These are phyloP conservation scores for Penstemon barbatus DNA, from an alignment of 257 asterid genomes.

Conservation along the genomic window DNA sequence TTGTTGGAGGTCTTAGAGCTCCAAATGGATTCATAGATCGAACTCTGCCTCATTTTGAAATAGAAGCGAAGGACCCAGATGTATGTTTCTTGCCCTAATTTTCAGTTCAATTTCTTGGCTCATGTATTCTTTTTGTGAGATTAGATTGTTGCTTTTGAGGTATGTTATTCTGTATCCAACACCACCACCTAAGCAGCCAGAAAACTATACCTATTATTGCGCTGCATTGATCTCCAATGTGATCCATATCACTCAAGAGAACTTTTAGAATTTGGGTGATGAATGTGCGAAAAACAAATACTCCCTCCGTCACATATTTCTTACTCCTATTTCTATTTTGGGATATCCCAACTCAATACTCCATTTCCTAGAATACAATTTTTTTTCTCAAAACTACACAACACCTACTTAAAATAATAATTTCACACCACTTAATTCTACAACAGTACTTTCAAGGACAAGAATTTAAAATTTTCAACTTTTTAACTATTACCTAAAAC, in stretches of 20 bases:
- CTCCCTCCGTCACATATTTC: no score
- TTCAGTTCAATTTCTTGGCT: constrained; percentile 1
- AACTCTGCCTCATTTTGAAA: constrained; percentile 90
- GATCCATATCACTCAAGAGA: no score
- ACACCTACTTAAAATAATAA: no score
- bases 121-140: constrained; percentile 19
- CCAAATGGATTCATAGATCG: constrained; percentile 95
- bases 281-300: neutral
- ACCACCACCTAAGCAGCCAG: neutral
- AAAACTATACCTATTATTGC: neutral
- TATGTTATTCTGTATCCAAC: neutral
- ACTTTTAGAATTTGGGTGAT: neutral
- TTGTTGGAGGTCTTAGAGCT: constrained; percentile 94
- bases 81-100: constrained; percentile 40
- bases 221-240: no score
- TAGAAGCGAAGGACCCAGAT: constrained; percentile 80
- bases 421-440: no score
- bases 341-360: no score
- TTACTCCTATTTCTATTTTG: no score
- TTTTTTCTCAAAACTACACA: no score
- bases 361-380: no score
- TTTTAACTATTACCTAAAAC: no score
- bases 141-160: constrained; percentile 11
- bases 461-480: no score
- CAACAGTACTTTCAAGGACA: no score